A percentile compares a stretch with the other conserved stretches of the same genome.
Conservation (phyloP, 176 grass and related monocot genomes). For the Oryza brachyantha region DNA sequence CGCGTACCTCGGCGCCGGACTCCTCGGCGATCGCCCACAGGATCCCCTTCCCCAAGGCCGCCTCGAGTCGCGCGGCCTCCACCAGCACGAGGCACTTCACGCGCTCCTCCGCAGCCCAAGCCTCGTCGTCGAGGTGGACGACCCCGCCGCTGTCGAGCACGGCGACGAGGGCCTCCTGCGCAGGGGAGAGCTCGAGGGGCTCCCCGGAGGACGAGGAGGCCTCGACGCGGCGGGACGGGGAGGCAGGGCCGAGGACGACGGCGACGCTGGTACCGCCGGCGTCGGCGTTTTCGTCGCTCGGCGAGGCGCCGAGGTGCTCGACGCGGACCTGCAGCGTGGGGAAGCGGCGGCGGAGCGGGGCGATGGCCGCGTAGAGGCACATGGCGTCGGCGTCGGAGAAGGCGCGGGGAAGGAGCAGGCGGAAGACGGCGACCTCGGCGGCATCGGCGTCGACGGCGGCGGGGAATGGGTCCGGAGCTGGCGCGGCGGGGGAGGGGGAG, state of each 20-base stretch:
- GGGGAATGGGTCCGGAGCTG: neutral
- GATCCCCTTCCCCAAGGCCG: neutral
- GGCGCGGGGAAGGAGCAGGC: conserved; percentile 35
- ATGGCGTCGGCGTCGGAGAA: conserved; percentile 44
- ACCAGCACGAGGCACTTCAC: conserved; percentile 32
- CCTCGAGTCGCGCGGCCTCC: conserved; percentile 31
- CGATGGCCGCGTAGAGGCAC: conserved; percentile 40
- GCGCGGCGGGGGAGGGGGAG: too few relatives aligned
- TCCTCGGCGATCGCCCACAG: conserved; percentile 17
- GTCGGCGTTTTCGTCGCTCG: neutral
- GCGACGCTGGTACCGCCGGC: conserved; percentile 16
- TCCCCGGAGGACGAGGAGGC: conserved; percentile 26
- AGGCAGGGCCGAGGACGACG: conserved; percentile 27
- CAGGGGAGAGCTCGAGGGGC: conserved; percentile 38
- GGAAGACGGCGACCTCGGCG: conserved; percentile 28
- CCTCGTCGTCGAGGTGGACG: neutral
- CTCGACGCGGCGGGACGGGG: conserved; percentile 27
- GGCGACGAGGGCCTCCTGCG: conserved; percentile 44
- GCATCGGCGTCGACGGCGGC: neutral
- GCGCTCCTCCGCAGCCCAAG: neutral
- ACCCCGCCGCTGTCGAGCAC: conserved; percentile 11
- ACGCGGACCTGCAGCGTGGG: conserved; percentile 35
- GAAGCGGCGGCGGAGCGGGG: conserved; percentile 27
- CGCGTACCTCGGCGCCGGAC: conserved; percentile 30
- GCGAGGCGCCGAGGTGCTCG: conserved; percentile 12